A percentile compares a stretch with the other conserved stretches of the same genome.
These are phyloP conservation scores for Canavalia ensiformis DNA, from an alignment of 306 rosid species.

Conservation along the genomic window DNA sequence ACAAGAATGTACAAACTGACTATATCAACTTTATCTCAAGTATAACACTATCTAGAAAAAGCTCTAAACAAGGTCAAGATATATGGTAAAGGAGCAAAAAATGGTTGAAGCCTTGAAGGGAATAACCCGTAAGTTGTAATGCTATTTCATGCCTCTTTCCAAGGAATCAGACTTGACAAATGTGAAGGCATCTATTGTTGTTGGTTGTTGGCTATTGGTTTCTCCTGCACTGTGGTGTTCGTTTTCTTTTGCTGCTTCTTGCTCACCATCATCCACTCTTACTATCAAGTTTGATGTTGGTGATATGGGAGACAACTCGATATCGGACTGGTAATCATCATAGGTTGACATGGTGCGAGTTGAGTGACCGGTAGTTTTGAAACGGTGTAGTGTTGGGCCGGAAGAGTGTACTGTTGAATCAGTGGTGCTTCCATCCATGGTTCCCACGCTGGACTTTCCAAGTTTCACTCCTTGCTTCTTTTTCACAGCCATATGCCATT, in stretches of 20 bases:
- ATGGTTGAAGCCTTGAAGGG: background rate
- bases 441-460: constrained; percentile 52
- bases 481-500: constrained; percentile 84
- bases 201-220: constrained; percentile 31
- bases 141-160: constrained; percentile 39
- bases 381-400: constrained; percentile 65
- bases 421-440: constrained; percentile 63
- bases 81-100: constrained; percentile 16
- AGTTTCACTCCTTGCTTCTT: constrained; percentile 60
- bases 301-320: constrained; percentile 57
- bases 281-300: constrained; percentile 49
- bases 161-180: constrained; percentile 50
- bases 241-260: constrained; percentile 40
- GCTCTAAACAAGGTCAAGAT: constrained; percentile 3
- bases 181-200: constrained; percentile 56
- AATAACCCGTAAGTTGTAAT: background rate
- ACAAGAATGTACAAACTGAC: constrained; percentile 42
- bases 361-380: constrained; percentile 77
- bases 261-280: constrained; percentile 59
- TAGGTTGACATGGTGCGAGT: constrained; percentile 49
- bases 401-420: constrained; percentile 58
- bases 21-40: constrained; percentile 2
- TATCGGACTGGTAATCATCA: constrained; percentile 58
- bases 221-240: constrained; percentile 45
- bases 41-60: constrained; percentile 33